A percentile compares a stretch with the other conserved stretches of the same genome.
Evolutionary conservation across 2,329 filamentous ascomycete species (phyloP).

Genomic region (Elsinoe ampelina): DNA sequence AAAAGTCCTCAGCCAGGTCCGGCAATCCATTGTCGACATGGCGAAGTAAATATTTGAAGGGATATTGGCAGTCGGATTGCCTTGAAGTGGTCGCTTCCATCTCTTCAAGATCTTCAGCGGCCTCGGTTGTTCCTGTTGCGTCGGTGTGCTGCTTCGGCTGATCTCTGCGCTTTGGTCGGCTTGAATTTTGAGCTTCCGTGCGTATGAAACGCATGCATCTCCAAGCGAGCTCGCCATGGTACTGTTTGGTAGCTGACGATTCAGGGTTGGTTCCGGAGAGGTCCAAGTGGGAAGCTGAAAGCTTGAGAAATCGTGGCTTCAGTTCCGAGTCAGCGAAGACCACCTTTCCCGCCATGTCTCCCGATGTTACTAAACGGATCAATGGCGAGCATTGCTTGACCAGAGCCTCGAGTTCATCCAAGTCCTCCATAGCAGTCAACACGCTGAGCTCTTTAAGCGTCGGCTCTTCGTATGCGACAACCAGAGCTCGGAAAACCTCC

Average conservation of each 20-base stretch:
- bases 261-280: not conserved
- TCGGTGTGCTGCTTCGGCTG: too few relatives aligned
- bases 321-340: not conserved
- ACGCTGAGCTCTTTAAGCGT: slow-evolving; percentile 10
- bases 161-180: too few relatives aligned
- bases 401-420: not conserved
- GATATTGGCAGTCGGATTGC: not conserved
- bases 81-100: not conserved
- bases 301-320: not conserved
- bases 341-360: not conserved
- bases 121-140: too few relatives aligned
- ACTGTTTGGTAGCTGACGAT: not conserved
- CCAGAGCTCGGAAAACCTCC: slow-evolving; percentile 6
- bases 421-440: slow-evolving; percentile 5
- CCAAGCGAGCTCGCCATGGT: not conserved
- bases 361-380: not conserved
- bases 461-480: slow-evolving; percentile 13
- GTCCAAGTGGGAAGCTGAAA: not conserved
- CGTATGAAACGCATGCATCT: not conserved
- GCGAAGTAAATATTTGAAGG: slow-evolving; percentile 7
- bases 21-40: slow-evolving; percentile 9
- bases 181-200: too few relatives aligned
- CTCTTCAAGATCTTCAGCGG: not conserved
- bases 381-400: slow-evolving; percentile 8
- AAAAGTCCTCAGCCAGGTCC: slow-evolving; percentile 9